These are phyloP conservation scores for Ilyonectria sp. DNA, from an alignment of 2,329 filamentous ascomycete species.

Conservation along the genomic window DNA sequence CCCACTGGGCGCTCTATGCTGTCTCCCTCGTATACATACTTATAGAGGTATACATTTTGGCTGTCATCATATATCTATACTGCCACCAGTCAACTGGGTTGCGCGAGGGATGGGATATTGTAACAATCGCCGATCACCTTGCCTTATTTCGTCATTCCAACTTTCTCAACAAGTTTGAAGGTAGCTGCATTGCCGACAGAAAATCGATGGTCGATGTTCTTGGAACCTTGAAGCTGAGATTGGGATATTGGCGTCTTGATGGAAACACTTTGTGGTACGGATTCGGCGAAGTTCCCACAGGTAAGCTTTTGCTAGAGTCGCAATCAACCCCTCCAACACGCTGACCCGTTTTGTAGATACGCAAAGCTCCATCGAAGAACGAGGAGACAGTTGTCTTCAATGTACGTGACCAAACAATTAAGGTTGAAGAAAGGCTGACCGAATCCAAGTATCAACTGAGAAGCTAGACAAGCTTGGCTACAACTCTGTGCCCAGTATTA, in stretches of 20 bases:
- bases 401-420: background rate
- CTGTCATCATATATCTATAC: no score
- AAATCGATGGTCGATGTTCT: background rate
- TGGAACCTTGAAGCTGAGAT: background rate
- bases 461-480: background rate
- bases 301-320: background rate
- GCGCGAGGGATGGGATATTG: background rate
- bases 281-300: background rate
- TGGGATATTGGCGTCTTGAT: background rate
- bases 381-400: background rate
- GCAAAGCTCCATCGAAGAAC: background rate
- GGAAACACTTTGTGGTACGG: background rate
- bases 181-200: background rate
- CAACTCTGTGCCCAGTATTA: background rate
- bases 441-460: background rate
- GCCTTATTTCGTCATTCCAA: background rate
- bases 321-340: background rate
- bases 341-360: background rate
- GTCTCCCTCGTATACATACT: no score
- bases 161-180: background rate
- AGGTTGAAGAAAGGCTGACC: background rate
- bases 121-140: background rate
- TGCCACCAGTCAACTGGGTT: background rate
- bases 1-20: no score
- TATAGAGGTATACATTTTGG: no score